Conservation (phyloP, 1,284 basidiomycete species). For the Tilletia indica region DNA sequence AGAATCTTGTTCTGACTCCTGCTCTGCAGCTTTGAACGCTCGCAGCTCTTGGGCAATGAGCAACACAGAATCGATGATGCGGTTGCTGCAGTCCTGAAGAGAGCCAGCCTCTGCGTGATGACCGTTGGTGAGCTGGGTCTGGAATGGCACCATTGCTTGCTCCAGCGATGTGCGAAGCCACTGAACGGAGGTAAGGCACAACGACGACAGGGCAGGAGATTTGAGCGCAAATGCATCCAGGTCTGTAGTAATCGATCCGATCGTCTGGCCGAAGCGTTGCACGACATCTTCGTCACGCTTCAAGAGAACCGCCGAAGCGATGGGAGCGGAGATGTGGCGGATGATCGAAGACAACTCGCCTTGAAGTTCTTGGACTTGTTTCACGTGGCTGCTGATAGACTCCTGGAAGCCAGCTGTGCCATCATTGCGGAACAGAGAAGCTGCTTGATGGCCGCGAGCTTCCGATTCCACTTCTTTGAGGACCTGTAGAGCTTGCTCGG, state of each 20-base stretch:
- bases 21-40: neutral
- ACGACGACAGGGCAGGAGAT: neutral
- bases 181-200: neutral
- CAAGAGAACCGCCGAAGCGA: neutral
- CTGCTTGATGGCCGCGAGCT: neutral
- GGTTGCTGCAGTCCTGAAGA: conserved; percentile 20
- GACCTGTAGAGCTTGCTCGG: neutral
- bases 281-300: neutral
- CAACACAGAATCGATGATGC: conserved; percentile 44
- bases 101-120: neutral
- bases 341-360: neutral
- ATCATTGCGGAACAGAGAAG: neutral
- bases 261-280: neutral
- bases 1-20: conserved; percentile 14
- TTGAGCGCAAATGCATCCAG: neutral
- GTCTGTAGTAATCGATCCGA: neutral
- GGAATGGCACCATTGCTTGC: neutral
- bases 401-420: neutral
- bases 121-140: neutral
- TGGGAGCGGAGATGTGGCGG: neutral
- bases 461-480: neutral
- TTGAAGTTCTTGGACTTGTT: neutral
- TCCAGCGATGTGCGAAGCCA: neutral
- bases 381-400: neutral
- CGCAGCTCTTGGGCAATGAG: conserved; percentile 50